Conservation (phyloP, 768 basidiomycete species). For the Sporobolomyces roseus region DNA sequence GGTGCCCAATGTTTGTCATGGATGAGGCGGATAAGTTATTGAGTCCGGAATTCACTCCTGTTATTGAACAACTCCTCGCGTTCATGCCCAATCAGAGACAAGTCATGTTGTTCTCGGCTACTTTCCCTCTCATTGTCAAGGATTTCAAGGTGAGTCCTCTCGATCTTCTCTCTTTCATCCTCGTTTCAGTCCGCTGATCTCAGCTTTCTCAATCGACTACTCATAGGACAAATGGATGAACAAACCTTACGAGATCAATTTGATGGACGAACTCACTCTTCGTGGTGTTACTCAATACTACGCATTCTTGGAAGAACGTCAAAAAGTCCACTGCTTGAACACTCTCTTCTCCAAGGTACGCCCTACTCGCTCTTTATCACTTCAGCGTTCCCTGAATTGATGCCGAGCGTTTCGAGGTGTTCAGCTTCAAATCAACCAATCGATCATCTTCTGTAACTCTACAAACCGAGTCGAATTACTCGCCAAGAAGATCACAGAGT, state of each 20-base stretch:
- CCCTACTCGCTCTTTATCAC: background rate
- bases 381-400: background rate
- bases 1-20: conserved; percentile 97
- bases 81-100: conserved; percentile 81
- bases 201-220: background rate
- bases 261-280: conserved; percentile 99
- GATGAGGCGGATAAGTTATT: conserved; percentile 98
- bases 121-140: conserved; percentile 98
- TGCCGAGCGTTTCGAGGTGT: background rate
- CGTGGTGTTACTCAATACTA: conserved; percentile 99
- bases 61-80: conserved; percentile 90
- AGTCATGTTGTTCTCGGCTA: conserved; percentile 98
- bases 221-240: conserved; percentile 90
- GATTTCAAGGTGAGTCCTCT: conserved; percentile 77
- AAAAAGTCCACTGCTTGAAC: conserved; percentile 99
- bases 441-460: conserved; percentile 99
- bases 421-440: conserved; percentile 99
- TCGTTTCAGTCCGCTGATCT: background rate
- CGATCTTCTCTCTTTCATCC: conserved; percentile 13
- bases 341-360: conserved; percentile 94
- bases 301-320: conserved; percentile 96
- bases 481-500: conserved; percentile 98
- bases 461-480: conserved; percentile 99
- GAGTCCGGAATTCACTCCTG: conserved; percentile 93
- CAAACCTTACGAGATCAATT: conserved; percentile 92